Conservation (phyloP, 768 basidiomycete genomes). For the Leccinum barrowsii region DNA sequence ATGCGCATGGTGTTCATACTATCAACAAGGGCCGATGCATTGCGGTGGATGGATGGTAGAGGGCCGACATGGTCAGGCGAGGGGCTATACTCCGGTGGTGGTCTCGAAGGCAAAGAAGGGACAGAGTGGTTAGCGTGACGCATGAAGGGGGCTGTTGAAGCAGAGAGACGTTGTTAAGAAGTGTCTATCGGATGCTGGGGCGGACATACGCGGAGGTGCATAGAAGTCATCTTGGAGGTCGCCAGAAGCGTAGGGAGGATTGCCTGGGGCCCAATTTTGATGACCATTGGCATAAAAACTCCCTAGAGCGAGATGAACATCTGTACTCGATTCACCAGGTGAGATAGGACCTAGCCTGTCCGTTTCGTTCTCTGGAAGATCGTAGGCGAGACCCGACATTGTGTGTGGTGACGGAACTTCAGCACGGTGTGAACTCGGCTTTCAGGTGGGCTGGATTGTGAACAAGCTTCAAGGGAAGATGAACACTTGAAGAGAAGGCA, state of each 20-base stretch:
- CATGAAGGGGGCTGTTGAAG: conserved; percentile 32
- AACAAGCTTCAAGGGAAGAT: not conserved
- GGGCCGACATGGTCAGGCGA: conserved; percentile 22
- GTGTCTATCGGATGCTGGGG: not conserved
- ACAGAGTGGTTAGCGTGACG: conserved; percentile 47
- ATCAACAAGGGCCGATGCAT: conserved; percentile 43
- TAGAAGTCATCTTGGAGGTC: conserved; percentile 18
- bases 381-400: conserved; percentile 33
- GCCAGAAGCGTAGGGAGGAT: conserved; percentile 3
- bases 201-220: conserved; percentile 20
- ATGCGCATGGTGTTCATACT: conserved; percentile 55
- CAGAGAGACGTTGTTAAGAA: conserved; percentile 5
- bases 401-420: not conserved
- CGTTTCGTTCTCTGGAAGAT: conserved; percentile 18
- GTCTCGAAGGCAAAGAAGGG: conserved; percentile 42
- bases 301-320: not conserved
- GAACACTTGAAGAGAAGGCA: not conserved
- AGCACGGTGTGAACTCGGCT: not conserved
- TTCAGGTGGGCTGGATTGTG: not conserved
- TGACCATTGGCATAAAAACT: conserved; percentile 5
- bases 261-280: conserved; percentile 5
- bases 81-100: conserved; percentile 31
- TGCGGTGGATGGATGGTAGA: conserved; percentile 37
- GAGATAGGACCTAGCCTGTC: conserved; percentile 8
- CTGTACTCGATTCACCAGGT: conserved; percentile 3